Conservation (phyloP, 179 eudicot genomes). For the Heliamphora ciliata region DNA sequence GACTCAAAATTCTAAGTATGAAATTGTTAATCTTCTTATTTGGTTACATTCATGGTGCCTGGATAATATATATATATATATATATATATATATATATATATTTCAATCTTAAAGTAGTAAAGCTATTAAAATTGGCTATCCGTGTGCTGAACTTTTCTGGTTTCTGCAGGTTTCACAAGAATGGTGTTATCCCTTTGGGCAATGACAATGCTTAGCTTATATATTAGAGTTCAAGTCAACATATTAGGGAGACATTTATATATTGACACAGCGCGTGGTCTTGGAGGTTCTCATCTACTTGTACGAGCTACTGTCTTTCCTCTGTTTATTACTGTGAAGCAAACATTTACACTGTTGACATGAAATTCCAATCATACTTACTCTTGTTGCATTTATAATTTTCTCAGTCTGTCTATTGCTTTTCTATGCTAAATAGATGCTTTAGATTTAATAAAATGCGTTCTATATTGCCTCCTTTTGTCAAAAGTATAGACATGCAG, state of each 20-base stretch:
- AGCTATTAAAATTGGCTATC: neutral
- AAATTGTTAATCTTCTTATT: constrained; percentile 1
- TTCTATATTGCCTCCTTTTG: no score
- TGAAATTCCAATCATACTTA: no score
- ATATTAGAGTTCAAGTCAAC: constrained; percentile 87
- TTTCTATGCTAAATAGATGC: no score
- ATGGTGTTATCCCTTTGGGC: constrained; percentile 74
- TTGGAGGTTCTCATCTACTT: constrained; percentile 47
- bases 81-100: no score
- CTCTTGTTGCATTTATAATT: no score
- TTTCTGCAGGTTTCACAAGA: constrained; percentile 71
- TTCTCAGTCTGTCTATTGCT: no score
- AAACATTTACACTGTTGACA: neutral
- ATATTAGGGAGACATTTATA: constrained; percentile 89
- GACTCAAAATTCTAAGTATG: constrained; percentile 86
- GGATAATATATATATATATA: neutral
- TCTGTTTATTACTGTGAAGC: neutral
- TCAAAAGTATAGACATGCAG: no score
- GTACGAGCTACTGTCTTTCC: constrained; percentile 40
- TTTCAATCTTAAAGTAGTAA: no score
- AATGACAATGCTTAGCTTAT: constrained; percentile 67
- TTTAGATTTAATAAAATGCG: no score
- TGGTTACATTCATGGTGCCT: no score
- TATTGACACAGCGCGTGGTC: constrained; percentile 74
- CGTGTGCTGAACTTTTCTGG: no score